Percentiles rank a stretch among this genome's conserved stretches.
Evolutionary conservation across 352 stramenopile genomes (phyloP).

Genomic region (Phytophthora capsici): DNA sequence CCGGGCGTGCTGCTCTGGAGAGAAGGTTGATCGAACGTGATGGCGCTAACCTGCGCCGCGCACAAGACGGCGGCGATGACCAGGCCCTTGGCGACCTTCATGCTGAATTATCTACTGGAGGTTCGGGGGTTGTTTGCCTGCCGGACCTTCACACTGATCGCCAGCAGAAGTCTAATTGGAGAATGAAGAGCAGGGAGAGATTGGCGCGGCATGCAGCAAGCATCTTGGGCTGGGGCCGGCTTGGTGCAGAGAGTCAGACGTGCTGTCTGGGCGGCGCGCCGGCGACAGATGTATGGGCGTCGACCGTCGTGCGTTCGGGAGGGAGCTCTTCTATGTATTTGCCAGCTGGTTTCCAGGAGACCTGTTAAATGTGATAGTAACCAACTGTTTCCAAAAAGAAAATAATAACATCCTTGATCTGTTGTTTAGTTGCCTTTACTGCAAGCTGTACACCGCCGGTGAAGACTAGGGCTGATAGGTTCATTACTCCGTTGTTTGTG

Average conservation of each 20-base stretch:
- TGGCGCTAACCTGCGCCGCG: conserved; percentile 55
- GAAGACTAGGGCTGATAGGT: too few species aligned
- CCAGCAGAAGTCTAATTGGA: conserved; percentile 40
- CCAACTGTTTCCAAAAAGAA: too few species aligned
- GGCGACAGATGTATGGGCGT: conserved; percentile 13
- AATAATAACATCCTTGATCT: too few species aligned
- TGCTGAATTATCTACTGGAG: conserved; percentile 20
- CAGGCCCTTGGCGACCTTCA: conserved; percentile 53
- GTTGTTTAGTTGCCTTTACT: too few species aligned
- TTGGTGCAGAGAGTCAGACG: conserved; percentile 34
- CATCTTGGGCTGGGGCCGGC: conserved; percentile 30
- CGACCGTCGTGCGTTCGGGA: not conserved
- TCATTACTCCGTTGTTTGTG: too few species aligned
- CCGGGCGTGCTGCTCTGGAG: conserved; percentile 27
- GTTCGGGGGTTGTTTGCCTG: not conserved
- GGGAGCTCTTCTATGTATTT: too few species aligned
- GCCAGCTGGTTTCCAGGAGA: too few species aligned
- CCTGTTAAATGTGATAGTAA: too few species aligned
- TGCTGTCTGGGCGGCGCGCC: conserved; percentile 15
- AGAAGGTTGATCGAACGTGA: conserved; percentile 46
- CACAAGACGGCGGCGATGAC: conserved; percentile 65
- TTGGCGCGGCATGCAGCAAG: not conserved
- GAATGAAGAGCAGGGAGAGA: conserved; percentile 31
- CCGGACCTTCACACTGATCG: conserved; percentile 9
- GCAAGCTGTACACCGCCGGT: too few species aligned